Percentiles rank a stretch among this genome's conserved stretches.
Evolutionary conservation across 1,139 yeast species (phyloP).

Genomic region (Saccharomyces hybrid): DNA sequence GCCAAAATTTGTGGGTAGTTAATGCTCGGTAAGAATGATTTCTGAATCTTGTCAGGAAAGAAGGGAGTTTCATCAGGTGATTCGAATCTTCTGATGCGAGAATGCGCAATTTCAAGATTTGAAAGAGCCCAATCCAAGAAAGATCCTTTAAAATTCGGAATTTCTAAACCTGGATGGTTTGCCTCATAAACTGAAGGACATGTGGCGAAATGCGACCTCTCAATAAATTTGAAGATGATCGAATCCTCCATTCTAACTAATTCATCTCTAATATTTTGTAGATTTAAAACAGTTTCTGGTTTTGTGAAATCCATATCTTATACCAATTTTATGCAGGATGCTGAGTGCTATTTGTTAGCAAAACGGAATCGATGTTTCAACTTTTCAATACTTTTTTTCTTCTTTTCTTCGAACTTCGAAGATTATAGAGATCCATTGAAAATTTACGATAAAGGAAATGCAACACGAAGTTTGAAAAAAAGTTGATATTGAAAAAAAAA

Average conservation of each 20-base stretch:
- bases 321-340: background rate
- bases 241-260: conserved; percentile 94
- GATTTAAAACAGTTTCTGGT: conserved; percentile 75
- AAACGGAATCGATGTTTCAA: background rate
- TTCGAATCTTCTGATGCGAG: conserved; percentile 82
- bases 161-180: conserved; percentile 41
- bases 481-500: background rate
- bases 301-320: conserved; percentile 72
- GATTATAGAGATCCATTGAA: background rate
- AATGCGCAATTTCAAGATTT: conserved; percentile 71
- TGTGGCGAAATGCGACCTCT: conserved; percentile 78
- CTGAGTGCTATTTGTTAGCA: background rate
- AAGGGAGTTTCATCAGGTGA: conserved; percentile 96
- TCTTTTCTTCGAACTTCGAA: background rate
- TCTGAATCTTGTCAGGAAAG: conserved; percentile 59
- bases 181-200: conserved; percentile 68
- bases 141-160: conserved; percentile 69
- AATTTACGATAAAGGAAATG: background rate
- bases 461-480: background rate
- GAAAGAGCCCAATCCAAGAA: conserved; percentile 80
- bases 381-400: background rate
- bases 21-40: conserved; percentile 70
- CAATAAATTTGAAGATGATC: conserved; percentile 84
- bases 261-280: conserved; percentile 75
- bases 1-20: conserved; percentile 77